These are phyloP conservation scores for Penicillium subrubescens DNA, from an alignment of 495 filamentous ascomycete genomes.

Conservation along the genomic window DNA sequence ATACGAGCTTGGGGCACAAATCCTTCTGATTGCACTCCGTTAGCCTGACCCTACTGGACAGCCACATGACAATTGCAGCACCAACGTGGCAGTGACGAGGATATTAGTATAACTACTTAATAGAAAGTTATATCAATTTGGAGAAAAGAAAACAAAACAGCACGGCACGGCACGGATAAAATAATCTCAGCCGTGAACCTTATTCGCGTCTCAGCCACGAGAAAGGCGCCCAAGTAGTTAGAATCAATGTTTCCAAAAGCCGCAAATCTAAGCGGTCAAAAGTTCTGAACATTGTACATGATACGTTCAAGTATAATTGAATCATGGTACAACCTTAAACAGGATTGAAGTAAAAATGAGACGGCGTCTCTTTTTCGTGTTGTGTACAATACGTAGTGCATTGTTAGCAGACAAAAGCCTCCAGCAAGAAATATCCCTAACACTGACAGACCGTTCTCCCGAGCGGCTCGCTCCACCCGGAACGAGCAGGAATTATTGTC, in stretches of 20 bases:
- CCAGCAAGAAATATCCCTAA: background rate
- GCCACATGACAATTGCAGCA: background rate
- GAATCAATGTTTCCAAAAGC: background rate
- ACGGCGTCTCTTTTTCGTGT: background rate
- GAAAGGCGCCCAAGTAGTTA: background rate
- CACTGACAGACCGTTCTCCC: background rate
- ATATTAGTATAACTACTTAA: background rate
- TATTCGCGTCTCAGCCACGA: background rate
- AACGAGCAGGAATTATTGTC: background rate
- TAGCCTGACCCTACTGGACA: background rate
- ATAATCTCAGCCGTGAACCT: background rate
- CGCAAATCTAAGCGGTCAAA: background rate
- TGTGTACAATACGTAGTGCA: background rate
- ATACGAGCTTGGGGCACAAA: background rate
- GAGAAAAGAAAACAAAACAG: background rate
- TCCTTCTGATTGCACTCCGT: background rate
- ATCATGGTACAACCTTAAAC: too few species aligned
- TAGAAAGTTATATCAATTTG: background rate
- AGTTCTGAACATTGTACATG: background rate
- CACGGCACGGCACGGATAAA: background rate
- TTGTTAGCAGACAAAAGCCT: background rate
- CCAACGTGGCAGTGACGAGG: background rate
- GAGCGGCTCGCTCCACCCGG: too few species aligned
- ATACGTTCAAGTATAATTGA: background rate
- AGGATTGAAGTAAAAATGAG: background rate